A percentile compares a stretch with the other conserved stretches of the same genome.
Evolutionary conservation across 2,329 filamentous ascomycete species (phyloP).

Genomic region (Colletotrichum simmondsii): DNA sequence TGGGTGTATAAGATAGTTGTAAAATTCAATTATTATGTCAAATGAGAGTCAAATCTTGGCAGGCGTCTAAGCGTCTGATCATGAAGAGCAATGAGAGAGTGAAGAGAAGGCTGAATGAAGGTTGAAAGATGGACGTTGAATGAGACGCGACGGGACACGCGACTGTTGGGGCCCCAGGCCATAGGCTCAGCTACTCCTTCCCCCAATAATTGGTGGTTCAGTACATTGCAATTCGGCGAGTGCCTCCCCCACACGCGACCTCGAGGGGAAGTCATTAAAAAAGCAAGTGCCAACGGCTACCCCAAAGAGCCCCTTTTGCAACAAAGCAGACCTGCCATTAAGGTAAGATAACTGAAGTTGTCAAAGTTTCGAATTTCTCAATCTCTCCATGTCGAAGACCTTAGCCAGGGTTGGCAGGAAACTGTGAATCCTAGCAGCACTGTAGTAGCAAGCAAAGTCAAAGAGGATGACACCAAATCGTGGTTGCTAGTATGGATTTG

Average conservation of each 20-base stretch:
- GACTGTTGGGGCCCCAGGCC: conserved; percentile 11
- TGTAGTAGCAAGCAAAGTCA: too few species aligned
- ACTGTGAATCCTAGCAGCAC: too few species aligned
- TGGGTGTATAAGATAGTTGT: neutral
- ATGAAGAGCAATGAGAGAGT: neutral
- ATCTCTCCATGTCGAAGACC: too few species aligned
- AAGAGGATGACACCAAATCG: neutral
- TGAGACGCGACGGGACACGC: conserved; percentile 13
- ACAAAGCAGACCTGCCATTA: too few species aligned
- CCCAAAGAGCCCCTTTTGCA: too few species aligned
- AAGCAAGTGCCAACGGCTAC: neutral
- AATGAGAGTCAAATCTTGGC: neutral
- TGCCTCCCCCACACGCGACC: neutral
- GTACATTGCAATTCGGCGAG: neutral
- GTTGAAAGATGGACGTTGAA: neutral
- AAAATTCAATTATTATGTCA: neutral
- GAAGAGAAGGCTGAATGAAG: neutral
- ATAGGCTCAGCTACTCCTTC: neutral
- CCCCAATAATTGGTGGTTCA: neutral
- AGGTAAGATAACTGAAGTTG: too few species aligned
- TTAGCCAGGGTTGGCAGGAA: too few species aligned
- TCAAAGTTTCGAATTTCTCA: too few species aligned
- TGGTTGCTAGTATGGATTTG: conserved; percentile 28
- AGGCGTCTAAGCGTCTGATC: neutral
- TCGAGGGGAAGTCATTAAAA: neutral